phyloP scores from a whole-genome alignment of 164 flowering plant species.

The Aristolochia fimbriata region DNA sequence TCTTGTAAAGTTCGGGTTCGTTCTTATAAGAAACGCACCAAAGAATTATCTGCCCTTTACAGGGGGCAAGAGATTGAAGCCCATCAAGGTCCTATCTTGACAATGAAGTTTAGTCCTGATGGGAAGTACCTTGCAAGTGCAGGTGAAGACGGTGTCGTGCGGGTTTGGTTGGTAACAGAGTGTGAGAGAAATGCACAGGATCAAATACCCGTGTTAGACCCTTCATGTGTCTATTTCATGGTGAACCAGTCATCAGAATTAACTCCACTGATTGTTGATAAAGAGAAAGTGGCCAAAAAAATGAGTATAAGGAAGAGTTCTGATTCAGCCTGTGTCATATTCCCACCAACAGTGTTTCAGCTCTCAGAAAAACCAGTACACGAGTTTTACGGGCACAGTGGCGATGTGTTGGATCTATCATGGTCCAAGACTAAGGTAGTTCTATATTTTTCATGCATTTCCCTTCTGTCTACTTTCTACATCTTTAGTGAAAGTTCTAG shows the following conservation, averaged over 20 bases:
- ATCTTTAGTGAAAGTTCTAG: background rate
- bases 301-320: conserved; percentile 39
- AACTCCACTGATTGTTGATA: conserved; percentile 44
- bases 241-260: conserved; percentile 61
- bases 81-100: conserved; percentile 66
- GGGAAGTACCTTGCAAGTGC: conserved; percentile 83
- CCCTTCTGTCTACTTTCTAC: background rate
- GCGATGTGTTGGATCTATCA: conserved; percentile 74
- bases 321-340: conserved; percentile 68
- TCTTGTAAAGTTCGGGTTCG: conserved; percentile 57
- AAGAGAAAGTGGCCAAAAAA: conserved; percentile 36
- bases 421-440: conserved; percentile 86
- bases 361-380: conserved; percentile 74
- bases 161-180: conserved; percentile 77
- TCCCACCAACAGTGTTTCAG: conserved; percentile 74
- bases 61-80: conserved; percentile 72
- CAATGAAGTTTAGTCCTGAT: conserved; percentile 93
- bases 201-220: conserved; percentile 55
- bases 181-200: conserved; percentile 42
- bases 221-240: conserved; percentile 62
- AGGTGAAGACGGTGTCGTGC: conserved; percentile 78
- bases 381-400: conserved; percentile 70
- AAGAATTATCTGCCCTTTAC: conserved; percentile 80
- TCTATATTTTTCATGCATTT: background rate
- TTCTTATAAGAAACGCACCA: conserved; percentile 34